A percentile compares a stretch with the other conserved stretches of the same genome.
These are phyloP conservation scores for Plectosphaerella sp. DNA, from an alignment of 2,329 filamentous ascomycete genomes.

Conservation along the genomic window DNA sequence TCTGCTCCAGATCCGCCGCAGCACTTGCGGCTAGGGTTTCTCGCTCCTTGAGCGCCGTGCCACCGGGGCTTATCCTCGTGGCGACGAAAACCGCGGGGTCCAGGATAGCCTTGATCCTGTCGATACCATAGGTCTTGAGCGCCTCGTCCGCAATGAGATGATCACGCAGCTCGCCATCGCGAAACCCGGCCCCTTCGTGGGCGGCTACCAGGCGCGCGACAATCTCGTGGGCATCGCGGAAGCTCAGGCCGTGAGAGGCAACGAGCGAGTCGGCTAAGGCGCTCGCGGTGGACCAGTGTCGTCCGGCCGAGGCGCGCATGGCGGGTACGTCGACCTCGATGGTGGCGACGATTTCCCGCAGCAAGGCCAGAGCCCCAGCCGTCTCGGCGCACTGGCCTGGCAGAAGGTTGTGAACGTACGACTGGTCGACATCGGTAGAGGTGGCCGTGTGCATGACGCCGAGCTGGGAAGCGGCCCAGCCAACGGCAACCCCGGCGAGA, in stretches of 20 bases:
- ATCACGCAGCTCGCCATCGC: background rate
- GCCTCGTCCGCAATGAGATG: background rate
- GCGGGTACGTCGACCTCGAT: constrained; percentile 1
- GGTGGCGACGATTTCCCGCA: constrained; percentile 4
- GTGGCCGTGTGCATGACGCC: constrained; percentile 1
- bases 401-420: background rate
- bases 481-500: constrained; percentile 4
- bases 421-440: constrained; percentile 6
- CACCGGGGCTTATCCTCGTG: background rate
- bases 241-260: constrained; percentile 4
- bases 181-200: background rate
- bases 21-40: background rate
- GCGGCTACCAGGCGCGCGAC: constrained; percentile 5
- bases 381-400: constrained; percentile 2
- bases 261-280: constrained; percentile 7
- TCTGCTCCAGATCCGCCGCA: background rate
- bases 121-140: background rate
- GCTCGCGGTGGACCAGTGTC: constrained; percentile 9
- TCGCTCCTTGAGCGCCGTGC: background rate
- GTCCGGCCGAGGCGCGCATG: background rate
- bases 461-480: constrained; percentile 2
- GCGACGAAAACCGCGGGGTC: background rate
- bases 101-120: background rate
- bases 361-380: constrained; percentile 4
- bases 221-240: constrained; percentile 8